phyloP scores from a whole-genome alignment of 495 filamentous ascomycete genomes.

The Neurospora sp. region DNA sequence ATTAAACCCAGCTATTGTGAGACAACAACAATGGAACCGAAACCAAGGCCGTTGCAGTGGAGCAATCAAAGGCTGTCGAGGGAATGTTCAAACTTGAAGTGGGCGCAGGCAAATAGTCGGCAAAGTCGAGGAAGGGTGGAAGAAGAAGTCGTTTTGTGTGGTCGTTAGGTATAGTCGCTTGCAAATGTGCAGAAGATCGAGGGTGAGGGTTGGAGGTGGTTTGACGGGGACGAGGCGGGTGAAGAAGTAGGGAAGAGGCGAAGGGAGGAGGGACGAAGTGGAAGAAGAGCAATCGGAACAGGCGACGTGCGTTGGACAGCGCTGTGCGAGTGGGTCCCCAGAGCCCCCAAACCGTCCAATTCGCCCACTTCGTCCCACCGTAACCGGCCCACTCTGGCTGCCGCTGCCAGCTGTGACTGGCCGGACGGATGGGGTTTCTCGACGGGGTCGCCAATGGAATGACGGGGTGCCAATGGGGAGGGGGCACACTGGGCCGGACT shows the following conservation, averaged over 20 bases:
- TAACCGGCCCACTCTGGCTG: neutral
- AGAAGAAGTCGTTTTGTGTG: neutral
- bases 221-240: constrained; percentile 15
- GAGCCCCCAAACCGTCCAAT: neutral
- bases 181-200: constrained; percentile 1
- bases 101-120: neutral
- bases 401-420: neutral
- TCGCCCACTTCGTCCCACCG: neutral
- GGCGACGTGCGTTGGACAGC: constrained; percentile 29
- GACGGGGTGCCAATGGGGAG: neutral
- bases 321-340: constrained; percentile 10
- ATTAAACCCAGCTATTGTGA: constrained; percentile 14
- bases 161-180: neutral
- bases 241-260: constrained; percentile 25
- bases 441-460: neutral
- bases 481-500: constrained; percentile 7
- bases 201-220: constrained; percentile 8
- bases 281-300: constrained; percentile 25
- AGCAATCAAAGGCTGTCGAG: neutral
- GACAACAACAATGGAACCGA: constrained; percentile 25
- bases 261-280: constrained; percentile 21
- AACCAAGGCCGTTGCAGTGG: constrained; percentile 4
- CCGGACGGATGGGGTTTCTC: neutral
- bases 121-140: neutral
- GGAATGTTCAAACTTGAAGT: constrained; percentile 1